Evolutionary conservation across 768 basidiomycete species (phyloP), one percentile per base, ranked within the genome.

Genomic region (Chalciporus pseudorubinellus): DNA sequence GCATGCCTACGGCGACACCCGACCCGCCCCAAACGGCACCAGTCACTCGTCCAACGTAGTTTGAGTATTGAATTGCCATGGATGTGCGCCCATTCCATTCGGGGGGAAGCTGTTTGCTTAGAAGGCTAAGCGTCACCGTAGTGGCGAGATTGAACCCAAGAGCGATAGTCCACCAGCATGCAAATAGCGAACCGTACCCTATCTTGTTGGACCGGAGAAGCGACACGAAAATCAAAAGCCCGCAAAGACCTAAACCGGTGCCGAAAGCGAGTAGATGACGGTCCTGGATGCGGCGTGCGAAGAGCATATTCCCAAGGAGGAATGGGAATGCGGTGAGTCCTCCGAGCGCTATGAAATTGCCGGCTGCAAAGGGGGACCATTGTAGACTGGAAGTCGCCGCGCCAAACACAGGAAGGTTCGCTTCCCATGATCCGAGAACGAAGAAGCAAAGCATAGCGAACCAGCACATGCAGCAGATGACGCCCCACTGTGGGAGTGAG

Each of bases 131-230:
- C 28, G 86, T 87, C 50, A 82, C 80, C 2, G 84, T 87, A 56
- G 78, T 84, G n/a, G 83, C 78, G 11, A 87, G 70, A 65, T 87
- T 87, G 73, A 87, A 88, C 1, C 87, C 86, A 5, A 87, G 73
- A 21, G 87, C 85, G 20, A 87, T 72, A 36, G 79, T 72, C 63
- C 62, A 70, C 70, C 72, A 77, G 51, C 67, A 70, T 6, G 64
- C 61, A 52, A 76, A 76, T 6, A 85, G 58, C 14, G 74, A 74
- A 6, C 72, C 77, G 52, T 80, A 83, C 21, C 66, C 72, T 18
- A 82, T 65, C 20, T 60, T 71, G 20, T 64, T 58, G 20, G 74
- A 62, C 21, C 58, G 52, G 9, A 84, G 67, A 28, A 85, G 69
- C 12, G 65, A 69, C 20, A 83, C 63, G 60, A 81, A 76, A 49